These are phyloP conservation scores for Brassica hybrid DNA, from an alignment of 441 rosid genomes.

Conservation along the genomic window DNA sequence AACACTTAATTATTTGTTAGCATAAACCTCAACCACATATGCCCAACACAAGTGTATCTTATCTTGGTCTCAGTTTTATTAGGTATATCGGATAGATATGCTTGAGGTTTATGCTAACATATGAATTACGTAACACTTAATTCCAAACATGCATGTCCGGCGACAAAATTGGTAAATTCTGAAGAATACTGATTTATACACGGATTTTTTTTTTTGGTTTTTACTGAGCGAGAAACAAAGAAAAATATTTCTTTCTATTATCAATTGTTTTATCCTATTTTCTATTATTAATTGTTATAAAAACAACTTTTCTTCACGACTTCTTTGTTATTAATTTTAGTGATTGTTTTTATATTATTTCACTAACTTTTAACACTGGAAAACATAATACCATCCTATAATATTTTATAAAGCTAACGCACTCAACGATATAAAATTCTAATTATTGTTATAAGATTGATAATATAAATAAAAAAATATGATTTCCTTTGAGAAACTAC, in stretches of 20 bases:
- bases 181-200: background rate
- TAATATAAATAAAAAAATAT: background rate
- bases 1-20: background rate
- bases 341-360: background rate
- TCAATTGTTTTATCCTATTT: no score
- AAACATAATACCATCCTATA: background rate
- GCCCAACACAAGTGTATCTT: background rate
- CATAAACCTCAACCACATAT: background rate
- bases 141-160: background rate
- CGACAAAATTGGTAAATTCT: background rate
- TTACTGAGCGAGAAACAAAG: background rate
- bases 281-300: background rate
- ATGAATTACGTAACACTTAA: constrained; percentile 2
- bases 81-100: constrained; percentile 3
- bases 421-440: background rate
- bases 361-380: background rate
- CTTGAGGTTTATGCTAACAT: background rate
- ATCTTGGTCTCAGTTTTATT: constrained; percentile 4
- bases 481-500: background rate
- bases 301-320: background rate
- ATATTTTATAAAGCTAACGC: background rate
- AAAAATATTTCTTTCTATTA: background rate
- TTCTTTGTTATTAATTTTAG: background rate
- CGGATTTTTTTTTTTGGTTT: background rate
- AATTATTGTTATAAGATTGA: background rate